Evolutionary conservation across 495 filamentous ascomycete species (phyloP).

Genomic region (Penicillium samsonianum): DNA sequence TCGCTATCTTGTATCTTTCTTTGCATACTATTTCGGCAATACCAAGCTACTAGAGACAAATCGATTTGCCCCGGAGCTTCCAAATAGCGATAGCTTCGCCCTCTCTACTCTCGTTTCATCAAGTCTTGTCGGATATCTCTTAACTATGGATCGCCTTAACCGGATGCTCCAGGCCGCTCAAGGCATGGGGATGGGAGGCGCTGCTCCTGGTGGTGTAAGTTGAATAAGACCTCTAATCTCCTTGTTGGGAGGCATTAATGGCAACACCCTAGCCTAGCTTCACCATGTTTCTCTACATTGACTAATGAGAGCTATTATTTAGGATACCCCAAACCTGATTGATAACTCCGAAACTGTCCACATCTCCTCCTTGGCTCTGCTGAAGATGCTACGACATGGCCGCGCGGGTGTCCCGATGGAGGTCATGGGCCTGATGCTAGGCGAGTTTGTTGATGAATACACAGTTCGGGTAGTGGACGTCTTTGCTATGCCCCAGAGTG

Average conservation of each 20-base stretch:
- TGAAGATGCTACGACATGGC: conserved; percentile 98
- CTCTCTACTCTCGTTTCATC: conserved; percentile 22
- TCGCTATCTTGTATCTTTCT: neutral
- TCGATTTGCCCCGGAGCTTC: conserved; percentile 37
- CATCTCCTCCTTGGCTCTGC: conserved; percentile 92
- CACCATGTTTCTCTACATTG: conserved; percentile 2
- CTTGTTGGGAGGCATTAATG: conserved; percentile 4
- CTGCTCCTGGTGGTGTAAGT: conserved; percentile 77
- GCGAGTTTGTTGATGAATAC: conserved; percentile 98
- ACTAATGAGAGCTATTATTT: conserved; percentile 17
- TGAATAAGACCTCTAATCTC: neutral
- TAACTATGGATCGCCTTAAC: conserved; percentile 80
- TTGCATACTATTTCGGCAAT: neutral
- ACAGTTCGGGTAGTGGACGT: conserved; percentile 97
- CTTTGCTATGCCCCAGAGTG: conserved; percentile 99
- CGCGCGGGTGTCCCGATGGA: conserved; percentile 99
- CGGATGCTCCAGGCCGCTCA: conserved; percentile 78
- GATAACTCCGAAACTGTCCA: conserved; percentile 99
- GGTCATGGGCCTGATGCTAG: conserved; percentile 99
- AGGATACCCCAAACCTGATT: conserved; percentile 87
- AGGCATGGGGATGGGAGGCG: conserved; percentile 71
- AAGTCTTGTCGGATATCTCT: conserved; percentile 23
- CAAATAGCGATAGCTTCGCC: conserved; percentile 37
- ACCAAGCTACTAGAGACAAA: conserved; percentile 9
- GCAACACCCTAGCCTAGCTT: neutral